Base-by-base conservation (phyloP, 2,329 filamentous ascomycete species). In the Ophiostoma pallidulum region DNA sequence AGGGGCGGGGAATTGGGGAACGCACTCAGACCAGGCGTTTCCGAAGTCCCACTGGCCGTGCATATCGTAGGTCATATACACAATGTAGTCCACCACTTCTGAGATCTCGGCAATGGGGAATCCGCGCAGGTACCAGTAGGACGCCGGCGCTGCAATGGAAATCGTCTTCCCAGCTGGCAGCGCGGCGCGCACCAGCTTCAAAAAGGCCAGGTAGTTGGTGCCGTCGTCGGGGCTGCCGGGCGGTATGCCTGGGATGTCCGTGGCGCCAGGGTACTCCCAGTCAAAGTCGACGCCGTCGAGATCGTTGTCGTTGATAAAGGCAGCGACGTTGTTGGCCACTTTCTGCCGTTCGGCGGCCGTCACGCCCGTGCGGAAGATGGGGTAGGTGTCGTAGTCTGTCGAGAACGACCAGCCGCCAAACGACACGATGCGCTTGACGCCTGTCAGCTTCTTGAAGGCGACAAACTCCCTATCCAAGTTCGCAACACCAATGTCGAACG, bases 391-490 rank as follows among this genome's bases (percentile, higher is more conserved):
- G 0, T 57, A 50, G 12, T 61, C 56, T 0, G 66, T 69, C 0
- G 63, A 67, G 48, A 66, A 69, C 0, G 53, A 57, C 70, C 69
- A 72, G 9, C 69, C 69, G 12, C 69, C 69, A 51, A 73, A 66
- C 0, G 65, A 63, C 3, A 71, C 8, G 37, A 71, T 65, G 13
- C 54, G 57, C 49, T 67, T 58, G 3, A 67, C 60, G 13, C 51
- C 65, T 3, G 66, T 51, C 8, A 61, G 22, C 0, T 41, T 35
- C 35, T 55, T 59, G 45, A 68, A 66, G 2, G 55, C 44, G 0
- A 54, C 40, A 26, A 63, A 67, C 43, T 63, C 52, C 0, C 54
- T 41, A 3, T 59, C 44, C 4, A 54, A 48, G 13, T 56, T 44
- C 12, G 16, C 18, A 35, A 64, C 37, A 4, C 52, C 48, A 3